These are phyloP conservation scores for Pochonia chlamydosporia DNA, from an alignment of 2,329 filamentous ascomycete genomes.

Conservation along the genomic window DNA sequence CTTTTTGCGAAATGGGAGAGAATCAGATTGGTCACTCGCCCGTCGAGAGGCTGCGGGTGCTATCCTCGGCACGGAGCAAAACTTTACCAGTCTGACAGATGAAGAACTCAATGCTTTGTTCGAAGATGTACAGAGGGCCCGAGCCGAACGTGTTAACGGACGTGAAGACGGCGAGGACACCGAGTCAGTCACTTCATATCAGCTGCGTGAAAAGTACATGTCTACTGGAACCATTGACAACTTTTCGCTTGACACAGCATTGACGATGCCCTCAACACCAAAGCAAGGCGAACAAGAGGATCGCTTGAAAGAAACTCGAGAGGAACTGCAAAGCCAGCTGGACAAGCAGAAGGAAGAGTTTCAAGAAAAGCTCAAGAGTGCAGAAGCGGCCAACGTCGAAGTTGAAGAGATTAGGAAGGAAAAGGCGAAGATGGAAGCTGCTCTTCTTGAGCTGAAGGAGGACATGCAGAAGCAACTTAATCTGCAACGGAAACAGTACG, in stretches of 20 bases:
- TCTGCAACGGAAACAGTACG: conserved; percentile 77
- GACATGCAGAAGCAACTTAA: conserved; percentile 85
- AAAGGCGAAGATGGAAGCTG: conserved; percentile 80
- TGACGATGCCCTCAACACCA: conserved; percentile 93
- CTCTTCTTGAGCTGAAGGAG: conserved; percentile 69
- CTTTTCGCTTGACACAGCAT: conserved; percentile 86
- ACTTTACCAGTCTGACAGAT: conserved; percentile 82
- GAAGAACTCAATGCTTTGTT: conserved; percentile 92
- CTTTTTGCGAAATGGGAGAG: conserved; percentile 57
- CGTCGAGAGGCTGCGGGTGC: conserved; percentile 88
- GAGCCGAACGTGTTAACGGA: conserved; percentile 65
- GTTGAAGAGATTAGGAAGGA: conserved; percentile 79
- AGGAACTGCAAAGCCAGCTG: conserved; percentile 78
- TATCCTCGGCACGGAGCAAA: conserved; percentile 84
- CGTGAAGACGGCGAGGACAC: conserved; percentile 83
- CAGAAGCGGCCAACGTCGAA: conserved; percentile 69
- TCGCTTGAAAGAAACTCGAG: conserved; percentile 64
- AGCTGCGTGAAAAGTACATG: conserved; percentile 88
- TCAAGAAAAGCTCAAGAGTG: conserved; percentile 67
- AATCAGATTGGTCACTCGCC: conserved; percentile 93
- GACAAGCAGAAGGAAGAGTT: conserved; percentile 82
- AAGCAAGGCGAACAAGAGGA: conserved; percentile 72
- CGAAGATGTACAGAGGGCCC: conserved; percentile 84
- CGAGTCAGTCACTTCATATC: conserved; percentile 84
- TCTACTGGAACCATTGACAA: conserved; percentile 93